These are phyloP conservation scores for Penicillium odoratum DNA, from an alignment of 495 filamentous ascomycete genomes.

Conservation along the genomic window DNA sequence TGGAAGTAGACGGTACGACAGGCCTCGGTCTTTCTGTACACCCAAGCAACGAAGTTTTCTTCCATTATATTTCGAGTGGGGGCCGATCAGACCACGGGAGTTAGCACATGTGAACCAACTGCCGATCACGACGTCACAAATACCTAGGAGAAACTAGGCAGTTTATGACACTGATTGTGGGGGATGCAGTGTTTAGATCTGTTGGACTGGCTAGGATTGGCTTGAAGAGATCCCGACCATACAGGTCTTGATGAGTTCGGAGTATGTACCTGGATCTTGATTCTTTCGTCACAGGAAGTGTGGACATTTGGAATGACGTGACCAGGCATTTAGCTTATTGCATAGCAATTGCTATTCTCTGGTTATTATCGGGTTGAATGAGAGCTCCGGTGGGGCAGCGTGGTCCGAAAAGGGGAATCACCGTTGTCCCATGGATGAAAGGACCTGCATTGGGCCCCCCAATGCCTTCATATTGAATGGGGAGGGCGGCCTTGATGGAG, in stretches of 20 bases:
- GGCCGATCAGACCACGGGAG: neutral
- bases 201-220: neutral
- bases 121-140: slow-evolving; percentile 23
- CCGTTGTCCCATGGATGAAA: slow-evolving; percentile 1
- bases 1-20: neutral
- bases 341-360: neutral
- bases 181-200: neutral
- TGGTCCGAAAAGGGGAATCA: neutral
- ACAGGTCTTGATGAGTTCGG: neutral
- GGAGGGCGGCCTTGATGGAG: neutral
- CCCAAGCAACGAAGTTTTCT: neutral
- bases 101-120: slow-evolving; percentile 1
- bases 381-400: neutral
- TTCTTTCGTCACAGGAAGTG: neutral
- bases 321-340: neutral
- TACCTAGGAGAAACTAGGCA: neutral
- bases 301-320: neutral
- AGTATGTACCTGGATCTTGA: neutral
- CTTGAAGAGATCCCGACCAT: neutral
- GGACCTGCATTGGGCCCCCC: neutral
- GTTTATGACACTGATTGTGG: no score
- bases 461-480: neutral
- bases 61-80: neutral
- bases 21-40: neutral
- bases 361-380: neutral